Evolutionary conservation across 352 stramenopile species (phyloP).

Genomic region (Thraustochytrium sp.): DNA sequence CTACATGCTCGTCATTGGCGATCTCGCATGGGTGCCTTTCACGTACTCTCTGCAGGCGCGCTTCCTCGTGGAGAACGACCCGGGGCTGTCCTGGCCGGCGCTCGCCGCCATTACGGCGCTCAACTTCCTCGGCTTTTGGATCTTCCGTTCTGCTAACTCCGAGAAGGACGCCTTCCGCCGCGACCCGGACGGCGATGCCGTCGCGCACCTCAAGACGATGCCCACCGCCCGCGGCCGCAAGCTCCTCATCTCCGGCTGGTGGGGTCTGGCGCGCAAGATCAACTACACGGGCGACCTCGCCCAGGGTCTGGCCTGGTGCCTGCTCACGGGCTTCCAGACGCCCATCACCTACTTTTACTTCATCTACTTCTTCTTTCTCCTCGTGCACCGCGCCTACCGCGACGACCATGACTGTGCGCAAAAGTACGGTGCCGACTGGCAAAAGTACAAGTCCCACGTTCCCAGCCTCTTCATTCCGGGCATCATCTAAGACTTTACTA

Average conservation of each 20-base stretch:
- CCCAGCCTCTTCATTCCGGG: slow-evolving; percentile 75
- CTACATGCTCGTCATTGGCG: slow-evolving; percentile 83
- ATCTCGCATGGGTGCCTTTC: slow-evolving; percentile 83
- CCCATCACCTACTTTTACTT: slow-evolving; percentile 80
- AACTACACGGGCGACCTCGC: slow-evolving; percentile 74
- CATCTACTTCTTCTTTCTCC: slow-evolving; percentile 80
- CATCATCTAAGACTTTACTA: slow-evolving; percentile 58
- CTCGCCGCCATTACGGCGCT: slow-evolving; percentile 58
- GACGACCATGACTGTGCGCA: slow-evolving; percentile 72
- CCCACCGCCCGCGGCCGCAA: slow-evolving; percentile 68
- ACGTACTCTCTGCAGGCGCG: slow-evolving; percentile 73
- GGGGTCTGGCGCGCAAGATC: slow-evolving; percentile 77
- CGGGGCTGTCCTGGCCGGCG: slow-evolving; percentile 51
- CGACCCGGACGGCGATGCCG: slow-evolving; percentile 57
- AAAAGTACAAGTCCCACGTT: slow-evolving; percentile 70
- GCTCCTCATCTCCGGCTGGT: slow-evolving; percentile 77
- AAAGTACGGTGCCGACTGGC: slow-evolving; percentile 83
- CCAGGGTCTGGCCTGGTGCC: slow-evolving; percentile 72
- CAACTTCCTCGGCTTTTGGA: slow-evolving; percentile 67
- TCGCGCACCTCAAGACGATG: slow-evolving; percentile 66
- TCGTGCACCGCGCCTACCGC: slow-evolving; percentile 72
- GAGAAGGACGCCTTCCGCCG: slow-evolving; percentile 79
- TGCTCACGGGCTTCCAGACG: slow-evolving; percentile 57
- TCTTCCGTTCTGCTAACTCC: slow-evolving; percentile 71
- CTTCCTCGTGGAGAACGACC: slow-evolving; percentile 60